Conservation (phyloP, 768 basidiomycete species). For the Boletus bicolor region DNA sequence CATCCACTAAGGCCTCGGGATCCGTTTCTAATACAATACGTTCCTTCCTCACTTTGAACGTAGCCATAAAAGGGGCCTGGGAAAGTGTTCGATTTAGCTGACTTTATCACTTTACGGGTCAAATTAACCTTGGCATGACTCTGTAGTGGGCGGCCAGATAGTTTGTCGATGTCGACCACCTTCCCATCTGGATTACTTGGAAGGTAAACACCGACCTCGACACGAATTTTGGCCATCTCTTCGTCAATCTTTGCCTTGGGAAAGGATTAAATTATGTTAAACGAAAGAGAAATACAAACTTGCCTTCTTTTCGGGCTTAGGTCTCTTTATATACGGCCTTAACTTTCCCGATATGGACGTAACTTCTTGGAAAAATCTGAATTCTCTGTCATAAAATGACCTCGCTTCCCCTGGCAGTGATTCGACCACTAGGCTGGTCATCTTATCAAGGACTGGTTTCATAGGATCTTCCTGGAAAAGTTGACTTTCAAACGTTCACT, state of each 20-base stretch:
- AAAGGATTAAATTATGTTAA: background rate
- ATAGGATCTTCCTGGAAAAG: constrained; percentile 79
- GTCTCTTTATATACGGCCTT: constrained; percentile 92
- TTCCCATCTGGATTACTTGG: constrained; percentile 97
- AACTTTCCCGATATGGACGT: constrained; percentile 98
- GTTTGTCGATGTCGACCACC: constrained; percentile 96
- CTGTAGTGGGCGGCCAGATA: constrained; percentile 92
- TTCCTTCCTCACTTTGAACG: constrained; percentile 96
- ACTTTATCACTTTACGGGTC: background rate
- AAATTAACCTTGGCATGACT: constrained; percentile 87
- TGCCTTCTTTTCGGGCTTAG: constrained; percentile 96
- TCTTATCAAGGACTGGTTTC: constrained; percentile 90
- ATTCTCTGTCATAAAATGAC: constrained; percentile 91
- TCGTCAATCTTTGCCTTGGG: constrained; percentile 95
- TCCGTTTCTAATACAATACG: constrained; percentile 62
- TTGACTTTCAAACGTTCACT: background rate
- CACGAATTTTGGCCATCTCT: constrained; percentile 94
- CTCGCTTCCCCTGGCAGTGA: constrained; percentile 87
- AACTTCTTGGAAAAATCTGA: constrained; percentile 92
- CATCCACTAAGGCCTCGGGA: constrained; percentile 71
- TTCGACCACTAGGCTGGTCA: constrained; percentile 75
- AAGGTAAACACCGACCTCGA: constrained; percentile 94
- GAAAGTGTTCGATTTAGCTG: constrained; percentile 1
- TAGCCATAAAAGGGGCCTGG: constrained; percentile 99
- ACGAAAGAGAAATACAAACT: background rate